Base-by-base conservation (phyloP, 2,329 filamentous ascomycete species). In the Leptographium wingfieldii region DNA sequence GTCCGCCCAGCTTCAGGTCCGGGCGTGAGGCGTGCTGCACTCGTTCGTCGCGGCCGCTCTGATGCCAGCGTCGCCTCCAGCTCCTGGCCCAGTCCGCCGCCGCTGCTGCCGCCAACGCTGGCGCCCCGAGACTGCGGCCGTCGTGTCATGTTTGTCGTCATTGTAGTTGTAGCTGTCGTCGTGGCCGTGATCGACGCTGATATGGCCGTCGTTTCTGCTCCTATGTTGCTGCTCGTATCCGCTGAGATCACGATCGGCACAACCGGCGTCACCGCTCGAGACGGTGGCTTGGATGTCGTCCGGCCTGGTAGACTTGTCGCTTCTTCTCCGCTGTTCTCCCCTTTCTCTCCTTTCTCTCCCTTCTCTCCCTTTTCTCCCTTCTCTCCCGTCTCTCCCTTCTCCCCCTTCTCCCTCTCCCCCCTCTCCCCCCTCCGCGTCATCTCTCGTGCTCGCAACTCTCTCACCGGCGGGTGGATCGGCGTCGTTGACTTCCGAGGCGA, bases 1-100 rank as follows among this genome's bases (percentile, higher is more conserved):
- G 72, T 73, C 59, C 73, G 74, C 55, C 69, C 61, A 64, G 80
- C 79, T 81, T 62, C 46, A 31, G 7, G 66, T 61, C 73, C 80
- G 12, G 81, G 81, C 1, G 81, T 83, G 66, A 80, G 82, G 61
- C 80, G 75, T 59, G 80, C 78, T 29, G 80, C 82, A 66, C 80
- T 83, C 60, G 80, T 68, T 60, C 81, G 78, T 56, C 81, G 77
- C 62, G 80, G 74, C 55, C 81, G 74, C 61, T 84, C 81, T 55
- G 73, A 71, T 25, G 77, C 79, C 61, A 81, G 70, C 22, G 76
- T 77, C 52, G 73, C 66, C 63, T 73, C 73, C 48, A 77, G 77
- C 65, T 82, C 79, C 67, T 78, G 75, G 65, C 77, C 29, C 29
- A 31, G 29, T 4, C 29, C 29, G 4, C 29, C 29, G 7, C 29